These are phyloP conservation scores for Babesia ovata DNA, from an alignment of 169 alveolate species.

Conservation along the genomic window DNA sequence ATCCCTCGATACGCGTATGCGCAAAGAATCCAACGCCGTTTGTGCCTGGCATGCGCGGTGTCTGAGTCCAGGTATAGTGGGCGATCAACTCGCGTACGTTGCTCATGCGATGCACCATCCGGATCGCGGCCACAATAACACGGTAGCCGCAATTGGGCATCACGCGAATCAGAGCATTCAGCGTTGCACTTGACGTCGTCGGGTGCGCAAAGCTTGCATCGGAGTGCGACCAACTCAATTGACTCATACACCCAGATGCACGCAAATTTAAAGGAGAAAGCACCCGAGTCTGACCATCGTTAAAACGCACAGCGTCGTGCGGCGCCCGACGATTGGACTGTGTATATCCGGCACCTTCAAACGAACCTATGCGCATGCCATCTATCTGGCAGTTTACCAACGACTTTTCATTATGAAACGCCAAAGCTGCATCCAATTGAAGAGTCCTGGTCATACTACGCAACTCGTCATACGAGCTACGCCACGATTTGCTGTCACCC, in stretches of 20 bases:
- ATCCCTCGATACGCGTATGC: slow-evolving; percentile 25
- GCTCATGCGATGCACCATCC: not conserved
- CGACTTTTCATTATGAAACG: no score
- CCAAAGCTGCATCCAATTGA: not conserved
- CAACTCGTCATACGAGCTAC: slow-evolving; percentile 15
- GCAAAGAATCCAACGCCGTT: slow-evolving; percentile 47
- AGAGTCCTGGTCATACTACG: slow-evolving; percentile 17
- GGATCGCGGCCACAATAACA: not conserved
- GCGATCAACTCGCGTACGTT: slow-evolving; percentile 35
- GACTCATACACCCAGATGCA: slow-evolving; percentile 4
- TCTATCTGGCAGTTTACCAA: not conserved
- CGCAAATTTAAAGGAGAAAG: slow-evolving; percentile 4
- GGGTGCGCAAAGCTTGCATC: slow-evolving; percentile 3
- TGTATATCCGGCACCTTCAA: slow-evolving; percentile 9
- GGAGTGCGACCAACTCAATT: not conserved
- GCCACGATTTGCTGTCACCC: slow-evolving; percentile 10
- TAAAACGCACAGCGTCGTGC: not conserved
- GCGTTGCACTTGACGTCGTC: not conserved
- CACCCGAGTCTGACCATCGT: not conserved
- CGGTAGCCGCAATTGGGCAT: slow-evolving; percentile 24
- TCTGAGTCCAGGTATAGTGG: slow-evolving; percentile 30
- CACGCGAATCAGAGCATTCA: slow-evolving; percentile 12
- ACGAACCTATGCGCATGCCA: slow-evolving; percentile 6
- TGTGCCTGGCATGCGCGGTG: slow-evolving; percentile 22
- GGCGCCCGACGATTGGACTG: not conserved